A percentile compares a stretch with the other conserved stretches of the same genome.
phyloP scores from a whole-genome alignment of 1,284 basidiomycete species.

The Trametes pubescens region DNA sequence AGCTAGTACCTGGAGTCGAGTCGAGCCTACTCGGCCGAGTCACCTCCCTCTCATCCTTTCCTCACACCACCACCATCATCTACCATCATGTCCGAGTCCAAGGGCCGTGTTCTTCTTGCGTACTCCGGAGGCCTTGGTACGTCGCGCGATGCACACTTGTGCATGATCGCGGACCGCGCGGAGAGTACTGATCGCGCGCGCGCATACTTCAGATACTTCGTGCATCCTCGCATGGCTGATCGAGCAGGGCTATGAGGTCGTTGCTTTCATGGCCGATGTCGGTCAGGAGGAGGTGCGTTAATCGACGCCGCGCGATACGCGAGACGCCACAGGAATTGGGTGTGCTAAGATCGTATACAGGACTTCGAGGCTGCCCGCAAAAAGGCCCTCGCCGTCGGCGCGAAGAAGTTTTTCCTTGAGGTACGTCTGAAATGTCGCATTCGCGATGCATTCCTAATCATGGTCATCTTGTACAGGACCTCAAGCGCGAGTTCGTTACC shows the following conservation, averaged over 20 bases:
- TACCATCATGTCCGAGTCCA: slow-evolving; percentile 46
- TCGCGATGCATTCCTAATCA: not conserved
- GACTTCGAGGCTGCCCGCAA: slow-evolving; percentile 94
- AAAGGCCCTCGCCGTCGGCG: slow-evolving; percentile 94
- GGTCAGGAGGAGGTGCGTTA: slow-evolving; percentile 91
- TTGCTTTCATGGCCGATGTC: slow-evolving; percentile 99
- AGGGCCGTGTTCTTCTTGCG: slow-evolving; percentile 90
- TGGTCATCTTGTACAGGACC: slow-evolving; percentile 63
- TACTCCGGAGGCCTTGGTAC: slow-evolving; percentile 98
- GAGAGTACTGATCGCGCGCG: slow-evolving; percentile 4
- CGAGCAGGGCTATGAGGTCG: slow-evolving; percentile 97
- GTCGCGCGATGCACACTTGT: slow-evolving; percentile 42
- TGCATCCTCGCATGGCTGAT: slow-evolving; percentile 98
- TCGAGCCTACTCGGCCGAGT: slow-evolving; percentile 21
- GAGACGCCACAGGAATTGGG: not conserved
- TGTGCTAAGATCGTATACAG: slow-evolving; percentile 48
- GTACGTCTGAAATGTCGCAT: slow-evolving; percentile 47
- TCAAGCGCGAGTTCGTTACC: slow-evolving; percentile 95
- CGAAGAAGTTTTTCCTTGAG: slow-evolving; percentile 94
- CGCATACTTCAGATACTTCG: slow-evolving; percentile 82
- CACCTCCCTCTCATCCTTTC: slow-evolving; percentile 14
- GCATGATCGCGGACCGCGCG: not conserved
- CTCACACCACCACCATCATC: not conserved
- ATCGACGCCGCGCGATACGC: not conserved
- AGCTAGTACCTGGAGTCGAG: slow-evolving; percentile 1